Percentiles rank a stretch among this genome's conserved stretches.
Evolutionary conservation across 2,329 filamentous ascomycete genomes (phyloP).

Genomic region (Nannizziopsis arthrosporioides): DNA sequence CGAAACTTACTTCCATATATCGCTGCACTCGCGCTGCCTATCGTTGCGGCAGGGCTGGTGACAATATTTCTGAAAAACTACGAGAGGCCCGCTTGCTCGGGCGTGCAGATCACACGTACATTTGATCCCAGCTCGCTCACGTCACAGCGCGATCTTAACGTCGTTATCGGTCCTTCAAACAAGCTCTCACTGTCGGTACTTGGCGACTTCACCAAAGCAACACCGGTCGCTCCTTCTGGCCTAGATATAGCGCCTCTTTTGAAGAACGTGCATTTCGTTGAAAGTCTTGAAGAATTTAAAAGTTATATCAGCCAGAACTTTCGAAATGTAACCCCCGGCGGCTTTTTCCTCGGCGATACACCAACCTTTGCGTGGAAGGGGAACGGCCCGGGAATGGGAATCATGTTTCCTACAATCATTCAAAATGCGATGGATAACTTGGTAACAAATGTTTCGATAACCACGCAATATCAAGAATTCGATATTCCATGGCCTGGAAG

Average conservation of each 20-base stretch:
- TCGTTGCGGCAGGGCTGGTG: constrained; percentile 67
- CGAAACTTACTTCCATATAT: constrained; percentile 67
- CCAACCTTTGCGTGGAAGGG: constrained; percentile 62
- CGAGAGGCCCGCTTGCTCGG: constrained; percentile 42
- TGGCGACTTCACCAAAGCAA: constrained; percentile 18
- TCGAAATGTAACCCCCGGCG: constrained; percentile 61
- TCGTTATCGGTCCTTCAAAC: constrained; percentile 29
- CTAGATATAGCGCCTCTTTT: constrained; percentile 6
- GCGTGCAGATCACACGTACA: constrained; percentile 31
- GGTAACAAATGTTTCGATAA: constrained; percentile 56
- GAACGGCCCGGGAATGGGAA: constrained; percentile 31
- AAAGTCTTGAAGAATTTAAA: constrained; percentile 58
- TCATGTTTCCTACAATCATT: constrained; percentile 42
- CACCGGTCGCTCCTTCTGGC: constrained; percentile 11
- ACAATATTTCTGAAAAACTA: constrained; percentile 60
- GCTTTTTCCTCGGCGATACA: constrained; percentile 60
- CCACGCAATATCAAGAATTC: constrained; percentile 61
- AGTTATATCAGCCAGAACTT: constrained; percentile 52
- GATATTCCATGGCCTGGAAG: constrained; percentile 59
- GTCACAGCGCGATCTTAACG: constrained; percentile 22
- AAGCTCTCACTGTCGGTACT: constrained; percentile 20
- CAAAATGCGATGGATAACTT: constrained; percentile 58
- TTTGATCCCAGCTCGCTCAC: constrained; percentile 19
- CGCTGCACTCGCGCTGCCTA: constrained; percentile 63
- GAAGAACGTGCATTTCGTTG: constrained; percentile 31